Base-by-base conservation (phyloP, 495 filamentous ascomycete species). In the Margaritispora aquatica region DNA sequence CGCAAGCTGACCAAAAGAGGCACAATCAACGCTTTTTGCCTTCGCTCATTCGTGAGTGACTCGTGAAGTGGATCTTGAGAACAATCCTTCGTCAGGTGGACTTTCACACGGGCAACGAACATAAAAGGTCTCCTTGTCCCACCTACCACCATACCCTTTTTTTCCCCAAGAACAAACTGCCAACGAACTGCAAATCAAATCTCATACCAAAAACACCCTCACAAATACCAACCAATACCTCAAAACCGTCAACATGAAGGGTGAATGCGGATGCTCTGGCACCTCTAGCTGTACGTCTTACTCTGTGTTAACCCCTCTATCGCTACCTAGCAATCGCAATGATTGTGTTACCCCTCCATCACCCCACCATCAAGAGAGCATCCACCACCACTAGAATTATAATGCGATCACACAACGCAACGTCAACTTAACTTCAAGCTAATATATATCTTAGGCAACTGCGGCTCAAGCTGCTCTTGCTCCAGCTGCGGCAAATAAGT, bases 201-300 rank as follows among this genome's bases (percentile, higher is more conserved):
- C 15, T 15, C 38, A 9, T 44, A 5, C 5, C 29, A 5, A 34
- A 44, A 46, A 26, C n/a, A 21, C 26, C 11, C 5, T 15, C 26
- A 22, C 22, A 56, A 57, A 22, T 19, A 31, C 19, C 38, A 49
- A 48, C 41, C 23, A 26, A 57, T 27, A 36, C 24, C 15, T 27
- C 36, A 56, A 51, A 31, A 59, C 62, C 51, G 29, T 64, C 62
- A 64, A 38, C 26, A 64, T 64, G 62, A 64, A 64, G 62, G 62
- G 62, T 24, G 62, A 64, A 57, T 64, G 62, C 29, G 62, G 62
- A 64, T 64, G 62, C 62, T 64, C 62, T 46, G 62, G 62, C 46
- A n/a, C 62, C 54, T 64, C 62, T 26, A 64, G 62, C 62, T 64
- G 62, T 64, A 61, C 19, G 62, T 64, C 17, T 7, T 8, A 7